phyloP scores from a whole-genome alignment of 306 rosid species.

The Pyrus betulifolia region DNA sequence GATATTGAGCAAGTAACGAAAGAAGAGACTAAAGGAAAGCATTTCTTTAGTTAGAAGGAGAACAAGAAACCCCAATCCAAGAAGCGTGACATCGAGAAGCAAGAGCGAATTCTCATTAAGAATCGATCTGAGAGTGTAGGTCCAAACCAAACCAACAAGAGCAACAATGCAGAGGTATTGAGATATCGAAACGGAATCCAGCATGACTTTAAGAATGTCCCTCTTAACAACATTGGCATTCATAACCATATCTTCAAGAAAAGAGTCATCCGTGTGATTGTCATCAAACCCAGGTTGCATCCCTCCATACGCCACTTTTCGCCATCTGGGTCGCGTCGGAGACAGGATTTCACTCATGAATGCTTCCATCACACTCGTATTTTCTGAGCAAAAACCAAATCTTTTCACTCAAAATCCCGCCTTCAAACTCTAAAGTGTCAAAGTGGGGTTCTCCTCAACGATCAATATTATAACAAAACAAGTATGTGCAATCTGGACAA shows the following conservation, averaged over 20 bases:
- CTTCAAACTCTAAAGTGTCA: background rate
- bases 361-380: slow-evolving; percentile 32
- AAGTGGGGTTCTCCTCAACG: too few relatives aligned
- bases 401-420: background rate
- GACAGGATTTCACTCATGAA: slow-evolving; percentile 19
- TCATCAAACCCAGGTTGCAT: slow-evolving; percentile 91
- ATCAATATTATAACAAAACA: background rate
- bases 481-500: background rate
- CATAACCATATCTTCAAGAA: slow-evolving; percentile 88
- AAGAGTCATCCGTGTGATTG: slow-evolving; percentile 77
- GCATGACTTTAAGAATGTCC: slow-evolving; percentile 79
- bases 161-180: slow-evolving; percentile 80
- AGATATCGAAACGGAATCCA: slow-evolving; percentile 72
- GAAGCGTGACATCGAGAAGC: slow-evolving; percentile 58
- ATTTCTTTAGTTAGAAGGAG: slow-evolving; percentile 73
- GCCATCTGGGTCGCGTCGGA: slow-evolving; percentile 48
- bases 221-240: slow-evolving; percentile 86
- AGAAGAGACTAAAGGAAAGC: slow-evolving; percentile 62
- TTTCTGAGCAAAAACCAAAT: background rate
- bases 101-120: slow-evolving; percentile 68
- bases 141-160: slow-evolving; percentile 91
- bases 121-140: slow-evolving; percentile 55
- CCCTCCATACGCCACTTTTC: slow-evolving; percentile 93
- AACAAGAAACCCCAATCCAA: slow-evolving; percentile 59
- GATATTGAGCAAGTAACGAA: slow-evolving; percentile 61